These are phyloP conservation scores for Penicillium sp. DNA, from an alignment of 2,329 filamentous ascomycete genomes.

Conservation along the genomic window DNA sequence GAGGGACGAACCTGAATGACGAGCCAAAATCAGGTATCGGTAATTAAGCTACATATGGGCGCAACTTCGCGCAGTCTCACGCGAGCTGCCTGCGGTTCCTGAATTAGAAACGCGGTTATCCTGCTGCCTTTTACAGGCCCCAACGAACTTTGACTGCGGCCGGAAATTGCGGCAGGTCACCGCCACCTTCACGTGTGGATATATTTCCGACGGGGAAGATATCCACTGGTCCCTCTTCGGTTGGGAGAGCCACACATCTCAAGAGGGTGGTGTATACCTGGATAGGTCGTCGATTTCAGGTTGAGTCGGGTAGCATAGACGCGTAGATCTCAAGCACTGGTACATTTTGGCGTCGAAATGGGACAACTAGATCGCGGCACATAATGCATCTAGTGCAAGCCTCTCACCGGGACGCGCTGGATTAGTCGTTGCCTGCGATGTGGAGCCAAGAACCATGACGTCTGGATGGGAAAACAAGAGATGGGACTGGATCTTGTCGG, in stretches of 20 bases:
- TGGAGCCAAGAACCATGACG: conserved; percentile 5
- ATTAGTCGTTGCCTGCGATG: not conserved
- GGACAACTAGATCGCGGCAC: not conserved
- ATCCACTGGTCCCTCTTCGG: not conserved
- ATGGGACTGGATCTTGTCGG: not conserved
- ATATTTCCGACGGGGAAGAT: not conserved
- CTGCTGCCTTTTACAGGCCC: not conserved
- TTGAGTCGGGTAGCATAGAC: not conserved
- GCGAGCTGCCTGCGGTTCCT: not conserved
- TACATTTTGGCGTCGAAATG: not conserved
- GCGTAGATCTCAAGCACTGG: not conserved
- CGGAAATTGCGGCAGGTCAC: not conserved
- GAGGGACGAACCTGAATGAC: not conserved
- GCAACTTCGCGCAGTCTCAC: not conserved
- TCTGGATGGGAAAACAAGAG: not conserved
- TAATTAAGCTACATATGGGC: not conserved
- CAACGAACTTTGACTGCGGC: not conserved
- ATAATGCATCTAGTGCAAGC: not conserved
- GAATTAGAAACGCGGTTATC: not conserved
- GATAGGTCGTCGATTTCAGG: not conserved
- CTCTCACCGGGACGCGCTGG: not conserved
- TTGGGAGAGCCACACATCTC: not conserved
- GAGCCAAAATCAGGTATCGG: not conserved
- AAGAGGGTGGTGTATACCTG: not conserved
- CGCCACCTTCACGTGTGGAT: not conserved